Percentiles rank a stretch among this genome's conserved stretches.
phyloP scores from a whole-genome alignment of 2,329 filamentous ascomycete genomes.

The Ceratocystis ficicola region DNA sequence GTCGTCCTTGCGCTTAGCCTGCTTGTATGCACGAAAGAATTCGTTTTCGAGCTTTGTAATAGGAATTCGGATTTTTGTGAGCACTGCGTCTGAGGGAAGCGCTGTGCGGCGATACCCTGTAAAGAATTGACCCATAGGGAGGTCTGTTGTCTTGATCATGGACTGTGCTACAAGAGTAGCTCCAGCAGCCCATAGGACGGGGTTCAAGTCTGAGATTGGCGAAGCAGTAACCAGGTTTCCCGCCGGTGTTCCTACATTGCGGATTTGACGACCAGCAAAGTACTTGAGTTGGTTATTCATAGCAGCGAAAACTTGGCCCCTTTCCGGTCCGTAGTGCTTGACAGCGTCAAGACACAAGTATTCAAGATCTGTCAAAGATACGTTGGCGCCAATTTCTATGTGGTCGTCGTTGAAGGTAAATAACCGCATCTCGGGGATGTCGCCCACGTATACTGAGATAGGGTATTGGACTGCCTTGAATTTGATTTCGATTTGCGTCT shows the following conservation, averaged over 20 bases:
- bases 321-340: slow-evolving; percentile 58
- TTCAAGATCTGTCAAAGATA: slow-evolving; percentile 84
- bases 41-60: slow-evolving; percentile 63
- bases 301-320: slow-evolving; percentile 71
- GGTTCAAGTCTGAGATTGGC: slow-evolving; percentile 92
- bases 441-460: slow-evolving; percentile 81
- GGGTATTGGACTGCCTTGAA: slow-evolving; percentile 92
- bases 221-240: slow-evolving; percentile 91
- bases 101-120: slow-evolving; percentile 81
- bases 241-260: slow-evolving; percentile 93
- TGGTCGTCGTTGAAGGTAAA: slow-evolving; percentile 68
- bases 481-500: slow-evolving; percentile 96
- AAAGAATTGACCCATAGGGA: slow-evolving; percentile 90
- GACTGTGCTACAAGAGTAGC: slow-evolving; percentile 73
- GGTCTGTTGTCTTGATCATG: slow-evolving; percentile 57
- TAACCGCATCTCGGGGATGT: slow-evolving; percentile 78
- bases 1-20: slow-evolving; percentile 93
- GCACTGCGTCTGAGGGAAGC: slow-evolving; percentile 66
- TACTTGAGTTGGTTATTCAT: slow-evolving; percentile 90
- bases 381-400: slow-evolving; percentile 86
- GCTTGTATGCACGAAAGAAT: slow-evolving; percentile 83
- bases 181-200: slow-evolving; percentile 79
- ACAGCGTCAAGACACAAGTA: slow-evolving; percentile 68
- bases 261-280: slow-evolving; percentile 88
- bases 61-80: slow-evolving; percentile 78